phyloP scores from a whole-genome alignment of 2,329 filamentous ascomycete species.

The Tothia fuscella region DNA sequence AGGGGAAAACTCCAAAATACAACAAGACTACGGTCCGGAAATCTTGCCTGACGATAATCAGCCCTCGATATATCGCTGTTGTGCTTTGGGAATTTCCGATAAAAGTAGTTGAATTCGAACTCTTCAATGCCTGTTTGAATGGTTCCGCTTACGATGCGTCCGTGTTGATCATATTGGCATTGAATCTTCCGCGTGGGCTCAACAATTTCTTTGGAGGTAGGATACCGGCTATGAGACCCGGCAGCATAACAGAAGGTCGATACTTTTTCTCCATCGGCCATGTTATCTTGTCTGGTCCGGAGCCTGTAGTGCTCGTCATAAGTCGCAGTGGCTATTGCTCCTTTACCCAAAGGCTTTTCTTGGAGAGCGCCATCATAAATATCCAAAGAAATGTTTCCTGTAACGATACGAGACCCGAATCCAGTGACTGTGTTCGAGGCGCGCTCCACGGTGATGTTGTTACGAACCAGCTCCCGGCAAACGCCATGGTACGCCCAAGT shows the following conservation, averaged over 20 bases:
- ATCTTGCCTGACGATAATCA: background rate
- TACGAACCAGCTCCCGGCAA: background rate
- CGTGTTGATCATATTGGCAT: constrained; percentile 1
- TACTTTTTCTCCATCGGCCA: background rate
- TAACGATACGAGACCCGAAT: background rate
- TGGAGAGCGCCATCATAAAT: background rate
- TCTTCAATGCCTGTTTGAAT: background rate
- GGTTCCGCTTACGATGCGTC: background rate
- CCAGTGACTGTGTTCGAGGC: background rate
- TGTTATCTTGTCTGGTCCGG: background rate
- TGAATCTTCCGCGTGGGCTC: constrained; percentile 4
- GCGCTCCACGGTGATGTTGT: background rate
- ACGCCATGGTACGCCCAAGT: background rate
- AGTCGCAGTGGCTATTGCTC: background rate
- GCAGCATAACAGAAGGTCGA: background rate
- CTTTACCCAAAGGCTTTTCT: background rate
- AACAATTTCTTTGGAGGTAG: background rate
- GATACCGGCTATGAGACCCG: background rate
- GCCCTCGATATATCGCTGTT: constrained; percentile 1
- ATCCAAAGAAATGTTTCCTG: constrained; percentile 1
- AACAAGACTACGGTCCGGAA: constrained; percentile 1
- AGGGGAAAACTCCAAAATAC: background rate
- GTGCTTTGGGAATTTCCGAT: constrained; percentile 1
- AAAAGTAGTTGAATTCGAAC: background rate
- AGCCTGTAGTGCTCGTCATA: constrained; percentile 1